phyloP scores from a whole-genome alignment of 805 yeast genomes.

The Metschnikowia noctiluminum region DNA sequence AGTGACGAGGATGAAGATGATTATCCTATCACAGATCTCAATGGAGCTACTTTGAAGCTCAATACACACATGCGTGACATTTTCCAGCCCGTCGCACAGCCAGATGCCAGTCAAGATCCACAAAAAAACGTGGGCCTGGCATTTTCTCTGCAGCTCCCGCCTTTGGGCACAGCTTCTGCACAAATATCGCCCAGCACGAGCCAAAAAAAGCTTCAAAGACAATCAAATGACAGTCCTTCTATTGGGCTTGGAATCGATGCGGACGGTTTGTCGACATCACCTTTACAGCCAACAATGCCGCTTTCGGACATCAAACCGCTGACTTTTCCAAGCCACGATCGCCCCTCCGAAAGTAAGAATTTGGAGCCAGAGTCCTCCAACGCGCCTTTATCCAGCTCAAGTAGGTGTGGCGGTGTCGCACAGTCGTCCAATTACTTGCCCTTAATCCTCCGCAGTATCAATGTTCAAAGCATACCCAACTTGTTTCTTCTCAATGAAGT shows the following conservation, averaged over 20 bases:
- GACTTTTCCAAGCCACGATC: not conserved
- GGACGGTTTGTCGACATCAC: constrained; percentile 2
- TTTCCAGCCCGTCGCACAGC: not conserved
- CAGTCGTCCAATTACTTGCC: constrained; percentile 62
- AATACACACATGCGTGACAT: constrained; percentile 9
- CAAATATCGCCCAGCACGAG: constrained; percentile 3
- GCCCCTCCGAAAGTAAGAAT: not conserved
- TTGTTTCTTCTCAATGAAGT: constrained; percentile 39
- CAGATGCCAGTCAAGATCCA: not conserved
- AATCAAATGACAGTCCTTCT: constrained; percentile 5
- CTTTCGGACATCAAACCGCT: not conserved
- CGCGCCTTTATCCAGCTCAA: constrained; percentile 4
- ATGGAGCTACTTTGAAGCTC: constrained; percentile 12
- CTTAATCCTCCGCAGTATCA: constrained; percentile 60
- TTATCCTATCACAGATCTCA: constrained; percentile 4
- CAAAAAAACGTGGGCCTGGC: not conserved
- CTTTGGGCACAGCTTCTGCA: not conserved
- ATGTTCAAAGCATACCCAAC: constrained; percentile 60
- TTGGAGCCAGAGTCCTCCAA: not conserved
- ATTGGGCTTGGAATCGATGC: constrained; percentile 7
- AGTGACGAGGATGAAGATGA: constrained; percentile 20
- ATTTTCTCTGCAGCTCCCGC: not conserved
- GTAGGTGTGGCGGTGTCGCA: constrained; percentile 10
- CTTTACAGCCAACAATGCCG: constrained; percentile 1
- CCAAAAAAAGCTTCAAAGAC: not conserved